Evolutionary conservation across 768 basidiomycete species (phyloP), one percentile per base, ranked within the genome.

Genomic region (Auricularia auricula-judae): DNA sequence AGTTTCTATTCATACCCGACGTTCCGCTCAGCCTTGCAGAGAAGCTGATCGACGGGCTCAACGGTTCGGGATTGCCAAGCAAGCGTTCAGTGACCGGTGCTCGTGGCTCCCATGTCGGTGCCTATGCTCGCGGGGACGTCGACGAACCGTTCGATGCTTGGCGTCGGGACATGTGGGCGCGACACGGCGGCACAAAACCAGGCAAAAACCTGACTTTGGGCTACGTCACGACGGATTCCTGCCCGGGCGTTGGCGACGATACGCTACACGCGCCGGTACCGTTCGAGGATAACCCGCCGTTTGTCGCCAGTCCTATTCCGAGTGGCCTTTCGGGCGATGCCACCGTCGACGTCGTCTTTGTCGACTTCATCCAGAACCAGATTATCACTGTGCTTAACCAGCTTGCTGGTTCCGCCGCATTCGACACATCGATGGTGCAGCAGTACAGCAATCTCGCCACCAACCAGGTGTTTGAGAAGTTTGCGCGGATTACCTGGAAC

Each of bases 181-280:
- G 68, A 68, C 56, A 67, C 73, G 36, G 77, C 76, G 2, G 64
- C 75, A 14, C 78, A 76, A 63, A 75, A 73, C 51, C 74, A 79
- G 18, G 81, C 77, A 1, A 71, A 21, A 81, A 85, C 65, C 72
- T 84, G 70, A 89, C 88, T 1, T 73, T 85, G 21, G 89, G 91
- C 66, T 91, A 91, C 70, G 88, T 91, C 29, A 91, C 90, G 3
- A 68, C 73, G 1, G 88, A 89, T 71, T 84, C 82, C 1, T 91
- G 91, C 71, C 86, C 88, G 1, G 88, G 86, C 2, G 74, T 83
- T 8, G 91, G 90, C 2, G 91, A 93, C 71, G 91, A 93, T 68
- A 84, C 80, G 3, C 73, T 74, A 0, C 91, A 93, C 72, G 68
- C 75, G 1, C 83, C 89, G 2, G 71, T 88, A 62, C 80, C 86